These are phyloP conservation scores for Phytophthora crassamura DNA, from an alignment of 352 stramenopile genomes.

Conservation along the genomic window DNA sequence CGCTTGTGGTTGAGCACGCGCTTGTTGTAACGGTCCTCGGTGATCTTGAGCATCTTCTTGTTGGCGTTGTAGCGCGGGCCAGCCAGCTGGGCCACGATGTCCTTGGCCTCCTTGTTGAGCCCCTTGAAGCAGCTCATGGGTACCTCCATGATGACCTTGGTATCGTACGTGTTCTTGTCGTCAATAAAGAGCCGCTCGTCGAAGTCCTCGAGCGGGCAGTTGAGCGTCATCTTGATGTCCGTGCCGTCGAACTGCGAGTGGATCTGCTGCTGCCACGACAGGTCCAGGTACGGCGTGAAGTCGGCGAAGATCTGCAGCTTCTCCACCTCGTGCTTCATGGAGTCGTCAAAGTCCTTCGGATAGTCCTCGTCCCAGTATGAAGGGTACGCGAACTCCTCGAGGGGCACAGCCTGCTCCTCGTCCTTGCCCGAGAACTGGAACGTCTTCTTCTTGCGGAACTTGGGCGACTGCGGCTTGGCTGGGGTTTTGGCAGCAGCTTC, in stretches of 20 bases:
- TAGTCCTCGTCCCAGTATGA: slow-evolving; percentile 84
- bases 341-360: slow-evolving; percentile 68
- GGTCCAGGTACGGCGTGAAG: slow-evolving; percentile 76
- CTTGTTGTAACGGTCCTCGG: slow-evolving; percentile 79
- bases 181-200: slow-evolving; percentile 83
- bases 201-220: slow-evolving; percentile 83
- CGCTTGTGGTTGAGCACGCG: slow-evolving; percentile 89
- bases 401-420: slow-evolving; percentile 32
- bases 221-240: slow-evolving; percentile 75
- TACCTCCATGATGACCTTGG: slow-evolving; percentile 84
- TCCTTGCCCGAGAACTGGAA: slow-evolving; percentile 72
- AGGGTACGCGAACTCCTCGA: slow-evolving; percentile 79
- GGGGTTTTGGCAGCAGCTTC: slow-evolving; percentile 5
- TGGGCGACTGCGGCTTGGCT: slow-evolving; percentile 10
- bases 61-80: slow-evolving; percentile 80
- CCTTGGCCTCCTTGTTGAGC: slow-evolving; percentile 52
- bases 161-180: slow-evolving; percentile 83
- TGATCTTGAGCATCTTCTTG: slow-evolving; percentile 83
- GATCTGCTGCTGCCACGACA: slow-evolving; percentile 84
- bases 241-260: slow-evolving; percentile 76
- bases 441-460: slow-evolving; percentile 68
- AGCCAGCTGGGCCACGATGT: slow-evolving; percentile 72
- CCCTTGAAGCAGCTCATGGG: slow-evolving; percentile 70
- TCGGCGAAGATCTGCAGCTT: slow-evolving; percentile 86
- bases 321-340: slow-evolving; percentile 89